Evolutionary conservation across 495 filamentous ascomycete species (phyloP).

Genomic region (Penicillium cinerascens): DNA sequence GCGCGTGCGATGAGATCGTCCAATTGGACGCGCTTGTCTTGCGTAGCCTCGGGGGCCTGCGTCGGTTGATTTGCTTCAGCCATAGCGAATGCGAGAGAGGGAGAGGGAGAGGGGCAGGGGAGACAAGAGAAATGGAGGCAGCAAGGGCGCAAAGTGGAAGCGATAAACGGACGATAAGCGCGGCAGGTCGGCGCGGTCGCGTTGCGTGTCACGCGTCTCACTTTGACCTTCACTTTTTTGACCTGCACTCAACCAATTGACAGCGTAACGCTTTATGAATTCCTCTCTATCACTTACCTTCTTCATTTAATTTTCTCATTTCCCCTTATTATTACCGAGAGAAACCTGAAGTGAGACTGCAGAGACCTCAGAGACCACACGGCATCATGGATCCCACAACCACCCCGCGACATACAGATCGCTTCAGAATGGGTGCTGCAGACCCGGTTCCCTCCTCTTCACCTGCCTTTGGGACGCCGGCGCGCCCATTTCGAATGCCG

Average conservation of each 20-base stretch:
- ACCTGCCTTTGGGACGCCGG: constrained; percentile 81
- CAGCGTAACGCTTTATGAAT: neutral
- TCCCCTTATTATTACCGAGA: neutral
- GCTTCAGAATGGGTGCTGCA: constrained; percentile 27
- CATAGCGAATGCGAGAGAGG: constrained; percentile 15
- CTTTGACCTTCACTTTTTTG: constrained; percentile 3
- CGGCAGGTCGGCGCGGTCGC: constrained; percentile 8
- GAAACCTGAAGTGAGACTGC: neutral
- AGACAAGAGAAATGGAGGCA: neutral
- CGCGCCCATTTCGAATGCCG: constrained; percentile 57
- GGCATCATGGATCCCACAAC: constrained; percentile 23
- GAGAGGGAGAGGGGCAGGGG: neutral
- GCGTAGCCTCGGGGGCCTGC: constrained; percentile 5
- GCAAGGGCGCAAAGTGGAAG: neutral
- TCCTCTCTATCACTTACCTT: neutral
- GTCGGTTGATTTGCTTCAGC: constrained; percentile 15
- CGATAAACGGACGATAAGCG: constrained; percentile 7
- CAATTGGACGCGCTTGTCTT: constrained; percentile 30
- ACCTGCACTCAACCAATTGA: neutral
- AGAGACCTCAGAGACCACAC: neutral
- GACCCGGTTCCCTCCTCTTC: constrained; percentile 81
- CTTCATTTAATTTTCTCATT: neutral
- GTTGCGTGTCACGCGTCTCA: constrained; percentile 22
- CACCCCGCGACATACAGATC: constrained; percentile 27
- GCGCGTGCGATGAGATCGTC: constrained; percentile 54